Evolutionary conservation across 352 stramenopile species (phyloP).

Genomic region (Peronospora belbahrii): DNA sequence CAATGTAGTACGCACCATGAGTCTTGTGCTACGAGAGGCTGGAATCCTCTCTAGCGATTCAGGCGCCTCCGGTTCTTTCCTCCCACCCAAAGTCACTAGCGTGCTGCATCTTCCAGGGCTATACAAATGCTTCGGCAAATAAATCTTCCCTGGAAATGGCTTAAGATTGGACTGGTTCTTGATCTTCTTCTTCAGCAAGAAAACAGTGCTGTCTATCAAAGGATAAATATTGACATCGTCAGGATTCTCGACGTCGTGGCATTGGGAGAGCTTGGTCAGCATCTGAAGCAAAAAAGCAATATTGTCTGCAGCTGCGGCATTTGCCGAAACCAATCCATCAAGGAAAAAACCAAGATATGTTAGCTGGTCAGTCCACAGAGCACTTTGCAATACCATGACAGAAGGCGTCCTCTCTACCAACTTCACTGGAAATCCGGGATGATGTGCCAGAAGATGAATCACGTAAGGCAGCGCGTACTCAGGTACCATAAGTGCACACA

Average conservation of each 20-base stretch:
- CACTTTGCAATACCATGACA: conserved; percentile 17
- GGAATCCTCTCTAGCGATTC: conserved; percentile 10
- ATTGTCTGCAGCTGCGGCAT: conserved; percentile 55
- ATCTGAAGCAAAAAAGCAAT: conserved; percentile 84
- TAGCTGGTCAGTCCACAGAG: conserved; percentile 57
- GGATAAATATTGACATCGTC: conserved; percentile 47
- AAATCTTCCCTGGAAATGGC: conserved; percentile 77
- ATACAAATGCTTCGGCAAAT: conserved; percentile 67
- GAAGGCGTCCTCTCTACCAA: conserved; percentile 27
- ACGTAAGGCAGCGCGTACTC: conserved; percentile 79
- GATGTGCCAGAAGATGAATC: conserved; percentile 76
- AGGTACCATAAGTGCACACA: conserved; percentile 62
- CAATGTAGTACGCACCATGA: conserved; percentile 36
- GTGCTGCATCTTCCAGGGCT: conserved; percentile 18
- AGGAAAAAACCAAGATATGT: conserved; percentile 64
- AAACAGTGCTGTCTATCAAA: conserved; percentile 47
- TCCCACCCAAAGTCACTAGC: conserved; percentile 9
- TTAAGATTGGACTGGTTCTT: conserved; percentile 82
- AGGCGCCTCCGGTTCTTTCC: conserved; percentile 22
- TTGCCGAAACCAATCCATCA: conserved; percentile 54
- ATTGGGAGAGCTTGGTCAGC: conserved; percentile 63
- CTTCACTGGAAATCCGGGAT: conserved; percentile 53
- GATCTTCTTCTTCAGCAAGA: conserved; percentile 73
- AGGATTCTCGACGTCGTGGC: conserved; percentile 46
- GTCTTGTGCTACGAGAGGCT: conserved; percentile 21